Evolutionary conservation across 306 rosid species (phyloP), one percentile per base, ranked within the genome.

Genomic region (Cucumis hystrix): DNA sequence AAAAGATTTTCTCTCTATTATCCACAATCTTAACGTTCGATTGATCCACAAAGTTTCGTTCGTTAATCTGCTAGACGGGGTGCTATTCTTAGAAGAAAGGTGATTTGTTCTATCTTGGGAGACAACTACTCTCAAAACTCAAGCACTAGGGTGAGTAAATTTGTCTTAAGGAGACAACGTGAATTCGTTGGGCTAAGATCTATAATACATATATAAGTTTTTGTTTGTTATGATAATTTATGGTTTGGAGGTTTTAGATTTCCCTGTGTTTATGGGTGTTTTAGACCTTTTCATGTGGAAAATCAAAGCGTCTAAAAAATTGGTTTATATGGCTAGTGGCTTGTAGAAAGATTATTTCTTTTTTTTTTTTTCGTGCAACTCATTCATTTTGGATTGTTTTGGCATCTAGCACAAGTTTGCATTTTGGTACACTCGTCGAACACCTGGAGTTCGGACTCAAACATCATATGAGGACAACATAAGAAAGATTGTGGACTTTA

Each of bases 361-460:
- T 33, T 33, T 4, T 12, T 2, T 67, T 11, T 20, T 20, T 68
- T 30, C 13, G 58, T 30, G 73, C 52, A 17, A 69, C 58, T 76
- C 55, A 70, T 45, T 56, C 10, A 71, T 68, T 67, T 76, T 28
- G 82, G 51, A 17, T 78, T 14, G 55, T 80, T 82, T 81, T 16
- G 55, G 6, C 77, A 76, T 55, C 55, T 85, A 94, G 98, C 78
- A 83, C 83, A 95, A 92, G 63, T 89, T 95, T 83, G 90, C 88
- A 35, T 86, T 92, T 69, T 92, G 98, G 98, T 95, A 92, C 89
- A 95, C 98, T 21, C 98, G 98, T 12, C 91, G 97, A 43, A 86
- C 95, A 43, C 98, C 93, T 10, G 98, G 97, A 77, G 84, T 92
- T 80, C 86, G 93, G 30, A 92, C 79, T 43, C 92, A 90, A 76